These are phyloP conservation scores for Wickerhamiella qilinensis DNA, from an alignment of 805 yeast species.

Conservation along the genomic window DNA sequence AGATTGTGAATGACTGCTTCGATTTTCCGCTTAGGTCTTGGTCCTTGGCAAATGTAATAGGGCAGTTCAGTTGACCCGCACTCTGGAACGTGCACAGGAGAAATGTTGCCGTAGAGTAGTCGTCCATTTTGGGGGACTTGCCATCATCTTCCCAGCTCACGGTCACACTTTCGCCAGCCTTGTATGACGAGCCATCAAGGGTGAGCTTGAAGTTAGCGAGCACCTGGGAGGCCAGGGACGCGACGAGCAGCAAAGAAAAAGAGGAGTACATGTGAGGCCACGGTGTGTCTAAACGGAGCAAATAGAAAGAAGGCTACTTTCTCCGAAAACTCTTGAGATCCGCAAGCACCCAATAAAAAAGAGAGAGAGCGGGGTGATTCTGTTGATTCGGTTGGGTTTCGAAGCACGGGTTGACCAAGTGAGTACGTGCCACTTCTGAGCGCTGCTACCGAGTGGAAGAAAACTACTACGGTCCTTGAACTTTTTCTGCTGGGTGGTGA, in stretches of 20 bases:
- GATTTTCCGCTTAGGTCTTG: slow-evolving; percentile 21
- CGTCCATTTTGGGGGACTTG: slow-evolving; percentile 28
- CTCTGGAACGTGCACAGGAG: slow-evolving; percentile 56
- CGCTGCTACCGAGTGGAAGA: too few relatives aligned
- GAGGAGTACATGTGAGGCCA: not conserved
- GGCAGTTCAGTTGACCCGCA: slow-evolving; percentile 27
- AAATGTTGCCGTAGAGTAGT: slow-evolving; percentile 33
- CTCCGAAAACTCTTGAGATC: too few relatives aligned
- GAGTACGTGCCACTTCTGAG: too few relatives aligned
- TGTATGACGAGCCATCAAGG: slow-evolving; percentile 9
- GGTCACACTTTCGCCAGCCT: slow-evolving; percentile 14
- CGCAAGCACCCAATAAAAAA: too few relatives aligned
- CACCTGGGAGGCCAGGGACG: slow-evolving; percentile 1
- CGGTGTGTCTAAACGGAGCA: not conserved
- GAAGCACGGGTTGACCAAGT: too few relatives aligned
- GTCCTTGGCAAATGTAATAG: slow-evolving; percentile 17
- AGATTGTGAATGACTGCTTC: slow-evolving; percentile 26
- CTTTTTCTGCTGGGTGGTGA: too few relatives aligned
- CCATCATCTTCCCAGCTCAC: slow-evolving; percentile 47
- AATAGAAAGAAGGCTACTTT: not conserved
- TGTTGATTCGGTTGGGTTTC: too few relatives aligned
- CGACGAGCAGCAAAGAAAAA: slow-evolving; percentile 2
- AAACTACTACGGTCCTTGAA: too few relatives aligned
- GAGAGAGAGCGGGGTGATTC: too few relatives aligned
- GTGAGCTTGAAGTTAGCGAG: slow-evolving; percentile 12